These are phyloP conservation scores for Trichoderma semiorbis DNA, from an alignment of 2,329 filamentous ascomycete species.

Conservation along the genomic window DNA sequence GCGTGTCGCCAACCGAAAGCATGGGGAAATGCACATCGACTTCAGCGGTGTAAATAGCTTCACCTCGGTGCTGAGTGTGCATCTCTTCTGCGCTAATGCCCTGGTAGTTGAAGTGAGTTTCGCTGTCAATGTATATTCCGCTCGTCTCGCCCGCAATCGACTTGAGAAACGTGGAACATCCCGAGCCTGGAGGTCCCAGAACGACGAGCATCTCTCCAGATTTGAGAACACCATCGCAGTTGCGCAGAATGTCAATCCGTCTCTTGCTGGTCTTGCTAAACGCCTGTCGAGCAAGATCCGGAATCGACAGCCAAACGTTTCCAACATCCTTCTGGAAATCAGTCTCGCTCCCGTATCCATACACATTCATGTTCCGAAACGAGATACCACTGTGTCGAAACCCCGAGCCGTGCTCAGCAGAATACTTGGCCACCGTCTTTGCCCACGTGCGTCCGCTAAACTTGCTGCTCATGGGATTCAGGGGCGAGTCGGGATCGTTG, in stretches of 20 bases:
- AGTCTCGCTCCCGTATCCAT: constrained; percentile 39
- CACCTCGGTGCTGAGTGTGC: constrained; percentile 46
- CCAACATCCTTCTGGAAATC: constrained; percentile 44
- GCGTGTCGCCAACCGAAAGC: constrained; percentile 62
- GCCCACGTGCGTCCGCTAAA: constrained; percentile 44
- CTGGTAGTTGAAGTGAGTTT: constrained; percentile 37
- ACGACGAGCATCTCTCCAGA: constrained; percentile 65
- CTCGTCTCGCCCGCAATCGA: constrained; percentile 57
- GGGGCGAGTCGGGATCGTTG: constrained; percentile 17
- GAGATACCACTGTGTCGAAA: constrained; percentile 36
- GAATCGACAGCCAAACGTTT: constrained; percentile 29
- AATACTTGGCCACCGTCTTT: constrained; percentile 32
- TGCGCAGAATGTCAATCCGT: constrained; percentile 45
- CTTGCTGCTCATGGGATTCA: constrained; percentile 39
- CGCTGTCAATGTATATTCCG: constrained; percentile 42
- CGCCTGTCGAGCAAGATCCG: neutral
- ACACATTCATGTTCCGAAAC: constrained; percentile 42
- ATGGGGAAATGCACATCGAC: constrained; percentile 60
- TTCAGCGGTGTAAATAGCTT: constrained; percentile 63
- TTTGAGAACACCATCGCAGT: constrained; percentile 58
- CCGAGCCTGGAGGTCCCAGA: constrained; percentile 57
- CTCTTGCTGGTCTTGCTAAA: neutral
- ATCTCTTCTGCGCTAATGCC: constrained; percentile 66
- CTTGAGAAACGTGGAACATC: constrained; percentile 58
- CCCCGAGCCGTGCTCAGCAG: constrained; percentile 19